These are phyloP conservation scores for Tympanopsis confertula DNA, from an alignment of 2,329 filamentous ascomycete species.

Conservation along the genomic window DNA sequence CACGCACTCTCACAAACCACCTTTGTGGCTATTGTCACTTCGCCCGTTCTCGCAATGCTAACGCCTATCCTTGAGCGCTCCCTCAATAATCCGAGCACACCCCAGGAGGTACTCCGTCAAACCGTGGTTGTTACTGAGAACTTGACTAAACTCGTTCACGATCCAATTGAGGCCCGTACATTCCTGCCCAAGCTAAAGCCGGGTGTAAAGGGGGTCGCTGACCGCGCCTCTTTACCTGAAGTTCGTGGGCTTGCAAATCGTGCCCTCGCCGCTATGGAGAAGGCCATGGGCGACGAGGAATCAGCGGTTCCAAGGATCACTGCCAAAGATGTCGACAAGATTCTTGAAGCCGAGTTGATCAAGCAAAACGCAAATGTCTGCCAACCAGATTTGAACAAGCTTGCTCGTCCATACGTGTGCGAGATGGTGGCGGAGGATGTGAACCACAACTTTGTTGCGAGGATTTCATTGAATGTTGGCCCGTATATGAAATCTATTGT, in stretches of 20 bases:
- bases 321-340: slow-evolving; percentile 60
- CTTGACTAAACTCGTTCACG: slow-evolving; percentile 93
- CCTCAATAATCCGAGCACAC: slow-evolving; percentile 82
- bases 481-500: slow-evolving; percentile 70
- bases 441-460: slow-evolving; percentile 67
- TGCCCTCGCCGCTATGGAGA: slow-evolving; percentile 76
- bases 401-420: slow-evolving; percentile 63
- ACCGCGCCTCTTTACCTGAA: slow-evolving; percentile 84
- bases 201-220: slow-evolving; percentile 78
- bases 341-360: slow-evolving; percentile 66
- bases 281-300: slow-evolving; percentile 72
- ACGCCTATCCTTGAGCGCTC: slow-evolving; percentile 91
- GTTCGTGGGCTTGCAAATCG: slow-evolving; percentile 81
- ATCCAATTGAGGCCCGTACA: slow-evolving; percentile 82
- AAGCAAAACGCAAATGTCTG: slow-evolving; percentile 48
- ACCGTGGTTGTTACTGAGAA: slow-evolving; percentile 97
- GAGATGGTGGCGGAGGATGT: slow-evolving; percentile 80
- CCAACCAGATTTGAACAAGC: slow-evolving; percentile 53
- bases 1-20: slow-evolving; percentile 94
- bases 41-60: slow-evolving; percentile 83
- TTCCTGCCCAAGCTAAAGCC: slow-evolving; percentile 92
- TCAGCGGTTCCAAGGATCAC: slow-evolving; percentile 55
- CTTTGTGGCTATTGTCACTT: slow-evolving; percentile 94
- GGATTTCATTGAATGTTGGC: slow-evolving; percentile 56
- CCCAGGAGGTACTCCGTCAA: slow-evolving; percentile 88